Conservation (phyloP, 2,329 filamentous ascomycete species). For the Pseudocercospora eumusae region DNA sequence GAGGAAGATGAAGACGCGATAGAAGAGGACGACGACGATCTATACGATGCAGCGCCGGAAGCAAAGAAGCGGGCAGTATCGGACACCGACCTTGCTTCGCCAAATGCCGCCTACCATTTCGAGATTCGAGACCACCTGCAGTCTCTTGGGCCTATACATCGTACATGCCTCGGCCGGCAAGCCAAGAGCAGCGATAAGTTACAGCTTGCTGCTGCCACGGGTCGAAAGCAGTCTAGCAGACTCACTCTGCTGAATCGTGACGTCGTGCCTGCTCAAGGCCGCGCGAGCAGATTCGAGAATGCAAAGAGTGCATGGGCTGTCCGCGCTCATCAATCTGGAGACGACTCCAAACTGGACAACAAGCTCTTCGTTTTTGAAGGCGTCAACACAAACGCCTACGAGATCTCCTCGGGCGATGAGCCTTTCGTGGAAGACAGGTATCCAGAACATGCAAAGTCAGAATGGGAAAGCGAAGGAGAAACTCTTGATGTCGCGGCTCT, state of each 20-base stretch:
- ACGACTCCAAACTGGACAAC: constrained; percentile 26
- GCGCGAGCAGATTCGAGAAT: constrained; percentile 70
- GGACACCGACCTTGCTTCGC: constrained; percentile 45
- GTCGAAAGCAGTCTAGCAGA: constrained; percentile 65
- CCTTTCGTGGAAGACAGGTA: constrained; percentile 25
- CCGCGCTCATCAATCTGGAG: constrained; percentile 34
- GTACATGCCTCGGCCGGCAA: constrained; percentile 67
- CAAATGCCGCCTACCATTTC: constrained; percentile 64
- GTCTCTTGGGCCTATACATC: constrained; percentile 77
- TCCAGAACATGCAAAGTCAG: constrained; percentile 68
- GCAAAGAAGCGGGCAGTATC: constrained; percentile 43
- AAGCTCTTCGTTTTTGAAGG: constrained; percentile 38
- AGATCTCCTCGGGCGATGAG: constrained; percentile 19
- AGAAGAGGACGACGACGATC: constrained; percentile 61
- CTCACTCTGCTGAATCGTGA: constrained; percentile 76
- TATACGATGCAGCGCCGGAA: constrained; percentile 62
- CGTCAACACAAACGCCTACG: constrained; percentile 33
- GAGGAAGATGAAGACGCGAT: constrained; percentile 59
- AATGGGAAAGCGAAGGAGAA: constrained; percentile 87
- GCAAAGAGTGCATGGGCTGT: constrained; percentile 81
- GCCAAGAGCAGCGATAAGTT: constrained; percentile 46
- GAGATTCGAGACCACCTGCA: constrained; percentile 73
- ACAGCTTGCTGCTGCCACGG: constrained; percentile 60
- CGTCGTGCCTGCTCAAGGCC: constrained; percentile 71
- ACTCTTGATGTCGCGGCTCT: constrained; percentile 85